Conservation (phyloP, 2,329 filamentous ascomycete species). For the Alternaria novae-zelandiae region DNA sequence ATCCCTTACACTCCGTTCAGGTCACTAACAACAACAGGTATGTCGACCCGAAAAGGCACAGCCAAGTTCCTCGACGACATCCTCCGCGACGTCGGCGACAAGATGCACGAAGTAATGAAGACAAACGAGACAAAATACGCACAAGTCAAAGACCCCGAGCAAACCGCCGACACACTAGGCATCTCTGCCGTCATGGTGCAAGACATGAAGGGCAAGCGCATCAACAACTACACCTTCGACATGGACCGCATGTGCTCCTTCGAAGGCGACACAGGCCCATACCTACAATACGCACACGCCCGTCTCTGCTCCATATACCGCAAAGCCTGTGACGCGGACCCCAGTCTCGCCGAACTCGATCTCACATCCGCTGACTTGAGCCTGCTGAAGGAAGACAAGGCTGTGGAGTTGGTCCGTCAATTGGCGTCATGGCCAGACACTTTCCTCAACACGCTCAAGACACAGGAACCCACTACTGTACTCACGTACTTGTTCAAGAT, state of each 20-base stretch:
- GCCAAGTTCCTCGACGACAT: conserved; percentile 59
- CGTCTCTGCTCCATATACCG: conserved; percentile 52
- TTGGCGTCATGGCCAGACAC: conserved; percentile 88
- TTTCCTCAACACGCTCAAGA: conserved; percentile 82
- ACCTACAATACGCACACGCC: conserved; percentile 77
- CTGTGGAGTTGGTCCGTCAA: conserved; percentile 73
- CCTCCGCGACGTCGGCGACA: conserved; percentile 72
- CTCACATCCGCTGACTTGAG: conserved; percentile 72
- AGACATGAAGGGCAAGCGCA: conserved; percentile 93
- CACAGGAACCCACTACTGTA: conserved; percentile 74
- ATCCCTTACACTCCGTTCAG: background rate
- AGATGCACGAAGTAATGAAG: conserved; percentile 98
- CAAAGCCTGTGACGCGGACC: conserved; percentile 57
- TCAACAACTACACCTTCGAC: conserved; percentile 75
- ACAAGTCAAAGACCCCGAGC: conserved; percentile 83
- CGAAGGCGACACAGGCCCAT: conserved; percentile 84
- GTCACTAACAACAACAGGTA: conserved; percentile 36
- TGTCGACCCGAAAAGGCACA: conserved; percentile 69
- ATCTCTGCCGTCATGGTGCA: conserved; percentile 98
- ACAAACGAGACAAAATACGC: conserved; percentile 89
- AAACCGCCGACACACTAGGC: conserved; percentile 84
- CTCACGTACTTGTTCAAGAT: conserved; percentile 83
- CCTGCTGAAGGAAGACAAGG: conserved; percentile 74
- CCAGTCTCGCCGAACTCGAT: conserved; percentile 60
- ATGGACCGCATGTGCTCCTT: conserved; percentile 83